These are phyloP conservation scores for Psilocybe cubensis DNA, from an alignment of 768 basidiomycete genomes.

Conservation along the genomic window DNA sequence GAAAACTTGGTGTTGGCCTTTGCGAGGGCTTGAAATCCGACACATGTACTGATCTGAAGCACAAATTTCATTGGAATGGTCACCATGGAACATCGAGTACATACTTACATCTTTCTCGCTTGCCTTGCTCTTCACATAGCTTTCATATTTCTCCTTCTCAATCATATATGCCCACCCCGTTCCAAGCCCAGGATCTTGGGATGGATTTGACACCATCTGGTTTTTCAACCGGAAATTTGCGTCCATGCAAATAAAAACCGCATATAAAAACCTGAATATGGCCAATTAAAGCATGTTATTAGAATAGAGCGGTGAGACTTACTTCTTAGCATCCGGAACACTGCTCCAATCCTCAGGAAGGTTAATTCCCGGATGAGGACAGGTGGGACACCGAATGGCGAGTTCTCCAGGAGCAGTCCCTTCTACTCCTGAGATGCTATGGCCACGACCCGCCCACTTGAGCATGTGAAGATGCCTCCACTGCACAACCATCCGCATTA, in stretches of 20 bases:
- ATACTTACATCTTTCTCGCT: conserved; percentile 1
- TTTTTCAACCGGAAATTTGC: no score
- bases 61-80: neutral
- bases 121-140: neutral
- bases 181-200: conserved; percentile 2
- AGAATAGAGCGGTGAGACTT: neutral
- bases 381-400: conserved; percentile 28
- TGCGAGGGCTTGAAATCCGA: neutral
- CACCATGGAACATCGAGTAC: no score
- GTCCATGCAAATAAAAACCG: neutral
- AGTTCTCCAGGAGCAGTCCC: conserved; percentile 16
- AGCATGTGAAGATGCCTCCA: conserved; percentile 26
- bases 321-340: neutral
- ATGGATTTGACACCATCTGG: conserved; percentile 3
- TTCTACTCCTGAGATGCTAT: conserved; percentile 2
- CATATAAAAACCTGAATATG: neutral
- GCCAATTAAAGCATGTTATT: neutral
- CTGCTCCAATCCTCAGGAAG: conserved; percentile 17
- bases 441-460: conserved; percentile 25
- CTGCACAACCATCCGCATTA: conserved; percentile 3
- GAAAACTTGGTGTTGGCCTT: no score
- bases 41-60: neutral
- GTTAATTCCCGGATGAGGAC: conserved; percentile 25
- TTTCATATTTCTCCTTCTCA: neutral
- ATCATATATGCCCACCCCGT: conserved; percentile 7